phyloP scores from a whole-genome alignment of 2,329 filamentous ascomycete genomes.

The Xylaria sp. region DNA sequence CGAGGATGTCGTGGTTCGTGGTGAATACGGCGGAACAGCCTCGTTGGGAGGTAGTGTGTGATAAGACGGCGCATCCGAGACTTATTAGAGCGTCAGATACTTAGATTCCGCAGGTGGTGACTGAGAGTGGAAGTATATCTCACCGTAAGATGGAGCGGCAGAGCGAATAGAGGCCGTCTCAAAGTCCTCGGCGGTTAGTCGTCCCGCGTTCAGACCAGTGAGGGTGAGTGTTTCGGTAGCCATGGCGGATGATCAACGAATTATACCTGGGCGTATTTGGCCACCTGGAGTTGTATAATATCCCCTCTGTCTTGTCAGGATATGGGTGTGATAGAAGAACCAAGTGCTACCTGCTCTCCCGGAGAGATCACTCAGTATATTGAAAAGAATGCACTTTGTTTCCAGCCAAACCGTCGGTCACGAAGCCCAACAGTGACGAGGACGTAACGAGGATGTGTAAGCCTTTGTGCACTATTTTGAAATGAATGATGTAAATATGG shows the following conservation, averaged over 20 bases:
- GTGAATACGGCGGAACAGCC: constrained; percentile 58
- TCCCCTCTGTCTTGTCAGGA: not conserved
- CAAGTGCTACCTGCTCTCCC: not conserved
- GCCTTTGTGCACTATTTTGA: not conserved
- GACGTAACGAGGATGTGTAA: constrained; percentile 15
- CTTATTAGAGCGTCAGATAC: constrained; percentile 43
- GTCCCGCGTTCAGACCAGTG: constrained; percentile 32
- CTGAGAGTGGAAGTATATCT: constrained; percentile 36
- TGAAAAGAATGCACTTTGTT: constrained; percentile 3
- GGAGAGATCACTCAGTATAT: not conserved
- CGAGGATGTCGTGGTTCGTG: constrained; percentile 32
- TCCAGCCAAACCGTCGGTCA: not conserved
- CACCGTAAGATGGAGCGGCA: constrained; percentile 70
- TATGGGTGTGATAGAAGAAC: not conserved
- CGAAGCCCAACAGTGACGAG: constrained; percentile 1
- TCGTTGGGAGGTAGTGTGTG: constrained; percentile 57
- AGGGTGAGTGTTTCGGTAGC: constrained; percentile 37
- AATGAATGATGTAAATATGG: constrained; percentile 25
- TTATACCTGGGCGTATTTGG: not conserved
- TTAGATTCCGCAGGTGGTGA: not conserved
- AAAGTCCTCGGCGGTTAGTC: constrained; percentile 59
- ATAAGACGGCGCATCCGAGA: constrained; percentile 70
- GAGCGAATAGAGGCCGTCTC: constrained; percentile 72
- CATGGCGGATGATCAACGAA: constrained; percentile 29
- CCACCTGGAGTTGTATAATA: not conserved